These are phyloP conservation scores for Tetracladium setigerum DNA, from an alignment of 495 filamentous ascomycete genomes.

Conservation along the genomic window DNA sequence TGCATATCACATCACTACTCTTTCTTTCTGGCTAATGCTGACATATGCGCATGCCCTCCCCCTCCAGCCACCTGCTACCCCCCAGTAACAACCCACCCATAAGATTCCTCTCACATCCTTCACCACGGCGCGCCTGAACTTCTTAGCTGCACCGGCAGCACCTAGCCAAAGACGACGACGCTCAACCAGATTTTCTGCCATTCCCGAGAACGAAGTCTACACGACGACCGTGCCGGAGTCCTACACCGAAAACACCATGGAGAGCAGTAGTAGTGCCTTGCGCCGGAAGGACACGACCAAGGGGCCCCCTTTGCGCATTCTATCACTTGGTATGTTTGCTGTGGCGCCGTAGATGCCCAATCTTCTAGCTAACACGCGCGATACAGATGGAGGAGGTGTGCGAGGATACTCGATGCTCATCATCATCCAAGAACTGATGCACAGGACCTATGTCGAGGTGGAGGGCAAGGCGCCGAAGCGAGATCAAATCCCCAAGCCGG, in stretches of 20 bases:
- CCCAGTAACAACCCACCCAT: too few species aligned
- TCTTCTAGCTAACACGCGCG: background rate
- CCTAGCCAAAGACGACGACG: constrained; percentile 1
- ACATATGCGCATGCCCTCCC: too few species aligned
- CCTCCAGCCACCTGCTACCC: too few species aligned
- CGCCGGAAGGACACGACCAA: constrained; percentile 89
- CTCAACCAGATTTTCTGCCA: constrained; percentile 1
- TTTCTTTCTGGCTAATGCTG: too few species aligned
- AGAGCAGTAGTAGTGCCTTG: constrained; percentile 24
- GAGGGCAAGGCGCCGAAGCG: constrained; percentile 77
- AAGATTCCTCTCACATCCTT: background rate
- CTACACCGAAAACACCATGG: constrained; percentile 8
- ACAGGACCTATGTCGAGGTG: constrained; percentile 77
- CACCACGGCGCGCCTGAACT: constrained; percentile 18
- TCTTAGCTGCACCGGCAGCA: constrained; percentile 13
- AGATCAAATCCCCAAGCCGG: constrained; percentile 89
- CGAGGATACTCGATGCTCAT: constrained; percentile 96
- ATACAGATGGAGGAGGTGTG: constrained; percentile 81
- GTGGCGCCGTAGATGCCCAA: background rate
- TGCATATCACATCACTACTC: too few species aligned
- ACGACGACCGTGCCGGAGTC: background rate
- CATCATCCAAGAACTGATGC: constrained; percentile 94
- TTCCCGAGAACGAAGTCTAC: constrained; percentile 1
- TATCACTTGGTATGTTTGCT: constrained; percentile 69
- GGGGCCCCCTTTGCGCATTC: constrained; percentile 82